Evolutionary conservation across 2,329 filamentous ascomycete genomes (phyloP), one percentile per base, ranked within the genome.

Genomic region (Aspergillaceae sp.): DNA sequence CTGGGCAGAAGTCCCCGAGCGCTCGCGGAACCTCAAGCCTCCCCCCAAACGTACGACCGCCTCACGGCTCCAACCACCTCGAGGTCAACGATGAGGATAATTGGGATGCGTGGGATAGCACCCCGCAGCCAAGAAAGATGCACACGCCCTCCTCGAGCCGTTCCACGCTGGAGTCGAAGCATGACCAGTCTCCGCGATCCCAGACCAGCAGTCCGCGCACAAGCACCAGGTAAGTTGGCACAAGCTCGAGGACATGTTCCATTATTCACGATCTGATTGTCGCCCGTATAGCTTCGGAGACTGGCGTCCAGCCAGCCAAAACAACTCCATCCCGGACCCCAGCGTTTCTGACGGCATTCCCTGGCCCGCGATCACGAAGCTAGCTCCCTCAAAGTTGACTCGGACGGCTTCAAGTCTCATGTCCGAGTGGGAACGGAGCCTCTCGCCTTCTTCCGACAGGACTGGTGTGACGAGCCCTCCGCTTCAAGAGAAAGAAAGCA

Each of bases 341-440:
- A 64, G 56, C 42, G 58, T 62, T 9, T 60, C 64, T 34, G 68
- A 71, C 43, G 62, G 65, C 43, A 72, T 75, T 9, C 72, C 85
- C 29, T 87, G 87, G 70, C 82, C 83, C 42, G 78, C 84, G 41
- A 76, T 94, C 46, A 83, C 82, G 61, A 82, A 83, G 52, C 69
- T 89, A 37, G 78, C 80, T 6, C 86, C 89, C 0, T 82, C 81
- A 55, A 89, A 87, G 57, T 71, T 96, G 55, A 87, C 88, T 62
- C 79, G 82, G 34, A 91, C 87, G 1, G 87, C 90, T n/a, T 86
- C 83, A 33, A 86, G 84, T 51, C 74, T 95, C 47, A 88, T 96
- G 80, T 85, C 83, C 53, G 89, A 95, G 62, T 94, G 88, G 87
- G 91, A 97, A 70, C 87, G 82, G 65, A 86, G 79, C 54, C 71